Percentiles rank a stretch among this genome's conserved stretches.
Conservation (phyloP, 495 filamentous ascomycete species). For the Daldinia concentrica region DNA sequence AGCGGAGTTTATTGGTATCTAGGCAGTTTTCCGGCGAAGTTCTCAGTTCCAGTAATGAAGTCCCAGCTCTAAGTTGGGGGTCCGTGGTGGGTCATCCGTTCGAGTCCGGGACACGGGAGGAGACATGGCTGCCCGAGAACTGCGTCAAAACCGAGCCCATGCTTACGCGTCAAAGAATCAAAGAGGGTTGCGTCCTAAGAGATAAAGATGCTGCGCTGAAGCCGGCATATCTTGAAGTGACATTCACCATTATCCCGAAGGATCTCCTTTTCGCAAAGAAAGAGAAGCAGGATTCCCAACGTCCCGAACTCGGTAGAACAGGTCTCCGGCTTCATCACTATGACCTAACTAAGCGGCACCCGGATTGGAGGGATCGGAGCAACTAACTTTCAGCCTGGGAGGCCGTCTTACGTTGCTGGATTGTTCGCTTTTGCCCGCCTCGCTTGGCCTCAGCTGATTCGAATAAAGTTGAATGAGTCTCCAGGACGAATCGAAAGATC, state of each 20-base stretch:
- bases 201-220: conserved; percentile 36
- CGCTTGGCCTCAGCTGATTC: conserved; percentile 12
- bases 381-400: conserved; percentile 25
- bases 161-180: conserved; percentile 35
- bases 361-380: neutral
- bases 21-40: conserved; percentile 15
- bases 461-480: conserved; percentile 6
- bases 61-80: conserved; percentile 31
- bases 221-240: conserved; percentile 37
- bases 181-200: conserved; percentile 13
- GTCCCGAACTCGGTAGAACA: conserved; percentile 7
- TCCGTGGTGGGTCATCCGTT: conserved; percentile 38
- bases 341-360: neutral
- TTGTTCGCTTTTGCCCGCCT: conserved; percentile 15
- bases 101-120: conserved; percentile 38
- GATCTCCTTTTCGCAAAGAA: conserved; percentile 17
- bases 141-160: conserved; percentile 12
- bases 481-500: conserved; percentile 13
- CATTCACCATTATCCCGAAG: conserved; percentile 19
- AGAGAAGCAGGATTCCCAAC: conserved; percentile 14
- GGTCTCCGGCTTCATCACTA: conserved; percentile 3
- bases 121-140: conserved; percentile 13
- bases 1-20: conserved; percentile 3
- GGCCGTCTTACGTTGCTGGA: conserved; percentile 18
- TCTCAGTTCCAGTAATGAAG: conserved; percentile 8